Base-by-base conservation (phyloP, 2,329 filamentous ascomycete genomes). In the Fusarium sp. region DNA sequence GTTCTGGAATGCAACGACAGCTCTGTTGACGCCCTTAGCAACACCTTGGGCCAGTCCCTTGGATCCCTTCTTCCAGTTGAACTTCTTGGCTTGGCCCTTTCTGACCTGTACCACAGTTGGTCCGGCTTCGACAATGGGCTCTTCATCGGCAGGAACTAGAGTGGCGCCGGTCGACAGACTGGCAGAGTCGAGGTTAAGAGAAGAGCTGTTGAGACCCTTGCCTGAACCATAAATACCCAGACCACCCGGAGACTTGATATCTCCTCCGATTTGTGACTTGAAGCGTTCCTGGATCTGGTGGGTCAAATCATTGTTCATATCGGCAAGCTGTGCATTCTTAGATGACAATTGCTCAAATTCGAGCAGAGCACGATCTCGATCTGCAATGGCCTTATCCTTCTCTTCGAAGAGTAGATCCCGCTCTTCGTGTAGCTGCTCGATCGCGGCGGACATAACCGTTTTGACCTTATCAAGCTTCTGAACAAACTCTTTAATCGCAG, bases 41-140 rank as follows among this genome's bases (percentile, higher is more conserved):
- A 98, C 92, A 75, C 94, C 95, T 79, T 97, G 97, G 26, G 94
- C 94, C 72, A 98, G 90, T 56, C 92, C 94, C 80, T 97, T 95
- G 38, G 93, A 93, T 38, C 94, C 94, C 83, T 96, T 97, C 85
- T 97, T 97, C 94, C 96, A 98, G 81, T 97, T 97, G 81, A 97
- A 97, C 78, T 97, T 98, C 82, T 94, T 97, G 53, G 91, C 89
- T 76, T 97, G 94, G 28, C 92, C 94, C 81, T 97, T 98, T 73
- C 94, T 89, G 65, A 98, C 96, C 73, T 96, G 96, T 62, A 98
- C 92, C 32, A 98, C 92, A 62, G 97, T 96, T n/a, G 96, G 94
- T 3, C 93, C 91, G 26, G 89, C 84, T 65, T 88, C 86, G n/a
- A 88, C 78, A 56, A 88, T 83, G 0, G 83, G 84, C 39, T 96